These are phyloP conservation scores for Epichloe gansuensis DNA, from an alignment of 2,329 filamentous ascomycete species.

Conservation along the genomic window DNA sequence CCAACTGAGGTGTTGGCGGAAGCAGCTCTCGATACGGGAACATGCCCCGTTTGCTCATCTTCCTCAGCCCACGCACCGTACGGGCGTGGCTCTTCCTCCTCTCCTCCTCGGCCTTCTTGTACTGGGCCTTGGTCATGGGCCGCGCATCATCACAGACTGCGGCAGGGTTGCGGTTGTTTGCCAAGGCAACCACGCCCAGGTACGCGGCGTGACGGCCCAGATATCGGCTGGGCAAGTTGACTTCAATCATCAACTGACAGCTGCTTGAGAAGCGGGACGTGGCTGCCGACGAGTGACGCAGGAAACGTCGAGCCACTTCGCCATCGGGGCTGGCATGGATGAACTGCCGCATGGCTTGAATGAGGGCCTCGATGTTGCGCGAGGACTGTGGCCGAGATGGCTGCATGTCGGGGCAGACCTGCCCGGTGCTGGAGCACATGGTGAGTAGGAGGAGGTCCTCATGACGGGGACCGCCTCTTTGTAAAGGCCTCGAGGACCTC, in stretches of 20 bases:
- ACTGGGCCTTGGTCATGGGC: not conserved
- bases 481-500: not conserved
- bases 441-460: not conserved
- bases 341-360: not conserved
- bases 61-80: not conserved
- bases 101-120: not conserved
- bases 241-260: not conserved
- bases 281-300: not conserved
- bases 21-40: not conserved
- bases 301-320: not conserved
- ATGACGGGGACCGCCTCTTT: not conserved
- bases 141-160: not conserved
- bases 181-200: not conserved
- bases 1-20: not conserved
- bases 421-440: not conserved
- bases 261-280: not conserved
- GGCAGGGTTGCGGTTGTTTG: not conserved
- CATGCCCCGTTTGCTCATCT: not conserved
- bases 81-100: not conserved
- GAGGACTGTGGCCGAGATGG: not conserved
- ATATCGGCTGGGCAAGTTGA: not conserved
- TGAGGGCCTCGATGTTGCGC: not conserved
- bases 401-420: not conserved
- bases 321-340: not conserved
- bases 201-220: not conserved